These are phyloP conservation scores for Metschnikowia aberdeeniae DNA, from an alignment of 805 yeast species.

Conservation along the genomic window DNA sequence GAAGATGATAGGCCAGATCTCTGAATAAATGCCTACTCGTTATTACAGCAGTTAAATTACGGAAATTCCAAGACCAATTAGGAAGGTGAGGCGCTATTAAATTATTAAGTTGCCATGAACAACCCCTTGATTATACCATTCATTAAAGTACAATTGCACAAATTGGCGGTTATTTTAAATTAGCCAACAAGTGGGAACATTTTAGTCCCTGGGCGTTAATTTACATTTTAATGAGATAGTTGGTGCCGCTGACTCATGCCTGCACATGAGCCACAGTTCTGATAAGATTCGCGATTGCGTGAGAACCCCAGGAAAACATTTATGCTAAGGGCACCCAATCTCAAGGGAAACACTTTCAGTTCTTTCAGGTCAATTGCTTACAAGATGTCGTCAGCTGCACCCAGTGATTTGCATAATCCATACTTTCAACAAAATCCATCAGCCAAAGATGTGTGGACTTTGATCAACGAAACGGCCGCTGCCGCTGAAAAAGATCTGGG, in stretches of 20 bases:
- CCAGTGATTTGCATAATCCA: constrained; percentile 47
- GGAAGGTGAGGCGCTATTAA: no score
- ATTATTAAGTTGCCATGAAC: no score
- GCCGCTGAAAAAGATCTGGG: constrained; percentile 65
- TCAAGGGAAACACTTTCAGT: background rate
- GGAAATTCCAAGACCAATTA: no score
- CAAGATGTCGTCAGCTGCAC: constrained; percentile 5
- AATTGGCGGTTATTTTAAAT: no score
- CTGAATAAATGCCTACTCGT: no score
- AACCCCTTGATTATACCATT: no score
- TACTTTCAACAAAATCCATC: constrained; percentile 58
- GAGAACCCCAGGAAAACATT: background rate
- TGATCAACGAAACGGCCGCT: constrained; percentile 94
- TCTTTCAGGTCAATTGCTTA: background rate
- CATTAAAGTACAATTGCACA: no score
- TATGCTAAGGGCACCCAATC: background rate
- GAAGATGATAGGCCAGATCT: no score
- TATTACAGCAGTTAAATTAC: no score
- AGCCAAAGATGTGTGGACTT: constrained; percentile 89
- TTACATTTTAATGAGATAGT: no score
- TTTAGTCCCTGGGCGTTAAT: background rate
- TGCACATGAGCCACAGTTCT: constrained; percentile 2
- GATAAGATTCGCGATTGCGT: constrained; percentile 3
- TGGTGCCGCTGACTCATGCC: constrained; percentile 1
- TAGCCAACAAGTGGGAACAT: background rate